phyloP scores from a whole-genome alignment of 2,329 filamentous ascomycete genomes.

The Aspergillus texensis region DNA sequence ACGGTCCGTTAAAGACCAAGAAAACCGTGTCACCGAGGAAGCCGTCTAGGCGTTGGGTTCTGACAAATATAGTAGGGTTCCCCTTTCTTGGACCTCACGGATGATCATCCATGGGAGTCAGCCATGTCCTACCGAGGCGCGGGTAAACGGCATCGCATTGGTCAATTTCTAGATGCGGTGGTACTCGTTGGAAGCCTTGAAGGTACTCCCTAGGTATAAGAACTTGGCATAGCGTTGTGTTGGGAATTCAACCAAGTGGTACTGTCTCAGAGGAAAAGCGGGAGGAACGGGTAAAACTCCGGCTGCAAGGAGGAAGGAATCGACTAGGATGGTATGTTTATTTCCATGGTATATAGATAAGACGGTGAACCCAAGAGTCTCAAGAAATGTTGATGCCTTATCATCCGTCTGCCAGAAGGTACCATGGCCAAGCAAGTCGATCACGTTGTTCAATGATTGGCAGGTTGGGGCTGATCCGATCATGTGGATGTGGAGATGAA shows the following conservation, averaged over 20 bases:
- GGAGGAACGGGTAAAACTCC: not conserved
- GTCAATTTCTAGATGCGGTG: not conserved
- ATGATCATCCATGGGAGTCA: constrained; percentile 1
- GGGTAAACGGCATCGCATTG: constrained; percentile 1
- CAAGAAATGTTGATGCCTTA: constrained; percentile 2
- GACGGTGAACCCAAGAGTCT: not conserved
- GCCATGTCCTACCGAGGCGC: constrained; percentile 2
- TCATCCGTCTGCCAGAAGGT: not conserved
- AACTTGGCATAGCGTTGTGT: not conserved
- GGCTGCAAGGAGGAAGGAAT: not conserved
- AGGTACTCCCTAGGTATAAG: not conserved
- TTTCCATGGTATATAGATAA: constrained; percentile 2
- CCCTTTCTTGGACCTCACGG: constrained; percentile 1
- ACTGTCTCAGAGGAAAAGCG: not conserved
- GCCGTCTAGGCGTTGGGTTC: not conserved
- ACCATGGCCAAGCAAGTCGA: constrained; percentile 18
- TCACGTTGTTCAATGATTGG: constrained; percentile 26
- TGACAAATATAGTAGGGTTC: not conserved
- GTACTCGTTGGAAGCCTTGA: not conserved
- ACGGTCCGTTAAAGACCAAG: not conserved
- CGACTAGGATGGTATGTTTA: not conserved
- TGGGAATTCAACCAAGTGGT: not conserved
- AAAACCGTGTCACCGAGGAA: not conserved
- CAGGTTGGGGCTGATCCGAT: constrained; percentile 14
- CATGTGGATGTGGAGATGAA: constrained; percentile 16